phyloP scores from a whole-genome alignment of 305 asterid genomes.

The Lippia alba region DNA sequence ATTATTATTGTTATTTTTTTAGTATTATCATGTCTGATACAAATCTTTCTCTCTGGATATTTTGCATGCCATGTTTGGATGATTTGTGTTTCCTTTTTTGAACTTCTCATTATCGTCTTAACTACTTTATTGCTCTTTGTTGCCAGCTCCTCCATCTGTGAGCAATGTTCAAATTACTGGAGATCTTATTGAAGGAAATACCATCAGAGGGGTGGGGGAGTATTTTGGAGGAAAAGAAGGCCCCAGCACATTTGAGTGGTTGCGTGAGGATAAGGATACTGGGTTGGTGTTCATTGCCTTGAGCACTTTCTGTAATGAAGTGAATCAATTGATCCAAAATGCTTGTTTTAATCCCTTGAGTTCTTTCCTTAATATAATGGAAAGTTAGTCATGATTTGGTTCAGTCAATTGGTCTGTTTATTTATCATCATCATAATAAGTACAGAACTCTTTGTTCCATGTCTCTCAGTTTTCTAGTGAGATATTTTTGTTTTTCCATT shows the following conservation, averaged over 20 bases:
- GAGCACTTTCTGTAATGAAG: conserved; percentile 28
- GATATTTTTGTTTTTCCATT: conserved; percentile 17
- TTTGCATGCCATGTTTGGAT: conserved; percentile 10
- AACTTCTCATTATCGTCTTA: conserved; percentile 8
- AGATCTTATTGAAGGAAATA: conserved; percentile 82
- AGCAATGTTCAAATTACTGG: conserved; percentile 76
- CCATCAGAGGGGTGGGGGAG: conserved; percentile 73
- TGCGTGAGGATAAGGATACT: conserved; percentile 77
- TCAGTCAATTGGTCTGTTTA: conserved; percentile 31
- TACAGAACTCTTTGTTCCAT: neutral
- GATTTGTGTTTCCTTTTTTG: conserved; percentile 18
- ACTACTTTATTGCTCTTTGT: conserved; percentile 26
- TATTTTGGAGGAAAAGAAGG: conserved; percentile 99
- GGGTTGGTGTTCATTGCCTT: conserved; percentile 65
- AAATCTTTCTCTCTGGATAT: conserved; percentile 13
- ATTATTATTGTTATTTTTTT: no score
- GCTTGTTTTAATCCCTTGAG: conserved; percentile 15
- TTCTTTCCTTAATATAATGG: neutral
- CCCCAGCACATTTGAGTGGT: conserved; percentile 97
- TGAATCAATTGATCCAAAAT: conserved; percentile 31
- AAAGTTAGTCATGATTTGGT: conserved; percentile 3
- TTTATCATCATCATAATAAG: conserved; percentile 2
- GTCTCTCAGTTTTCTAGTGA: conserved; percentile 12
- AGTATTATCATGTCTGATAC: conserved; percentile 12
- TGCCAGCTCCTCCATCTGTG: conserved; percentile 98